Evolutionary conservation across 768 basidiomycete genomes (phyloP).

Genomic region (Lactarius trivialis): DNA sequence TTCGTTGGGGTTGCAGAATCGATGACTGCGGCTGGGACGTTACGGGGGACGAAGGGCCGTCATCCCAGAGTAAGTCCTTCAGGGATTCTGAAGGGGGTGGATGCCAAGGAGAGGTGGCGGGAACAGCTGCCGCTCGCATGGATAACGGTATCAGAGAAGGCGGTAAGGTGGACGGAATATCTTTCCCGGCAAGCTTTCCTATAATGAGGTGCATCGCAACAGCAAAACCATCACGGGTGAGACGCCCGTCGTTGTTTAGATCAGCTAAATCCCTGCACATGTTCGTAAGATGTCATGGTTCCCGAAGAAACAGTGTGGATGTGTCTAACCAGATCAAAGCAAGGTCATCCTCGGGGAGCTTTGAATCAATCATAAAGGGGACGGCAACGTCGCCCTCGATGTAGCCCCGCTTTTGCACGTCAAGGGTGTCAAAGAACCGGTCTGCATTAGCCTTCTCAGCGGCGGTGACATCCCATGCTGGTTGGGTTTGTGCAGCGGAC

Average conservation of each 20-base stretch:
- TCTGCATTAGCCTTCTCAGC: constrained; percentile 76
- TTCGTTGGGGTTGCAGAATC: constrained; percentile 16
- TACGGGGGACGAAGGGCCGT: constrained; percentile 30
- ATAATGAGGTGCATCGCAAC: constrained; percentile 94
- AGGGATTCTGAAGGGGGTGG: constrained; percentile 34
- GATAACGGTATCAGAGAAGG: constrained; percentile 75
- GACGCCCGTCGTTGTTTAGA: constrained; percentile 75
- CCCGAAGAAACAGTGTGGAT: not conserved
- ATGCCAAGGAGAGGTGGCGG: constrained; percentile 35
- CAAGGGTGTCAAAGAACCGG: constrained; percentile 74
- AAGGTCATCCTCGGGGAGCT: constrained; percentile 72
- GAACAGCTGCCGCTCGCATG: constrained; percentile 44
- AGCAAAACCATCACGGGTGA: constrained; percentile 90
- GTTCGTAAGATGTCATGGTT: not conserved
- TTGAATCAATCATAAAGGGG: constrained; percentile 90
- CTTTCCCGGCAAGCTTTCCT: constrained; percentile 71
- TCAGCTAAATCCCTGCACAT: constrained; percentile 84
- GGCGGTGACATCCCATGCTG: constrained; percentile 79
- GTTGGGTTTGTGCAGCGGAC: constrained; percentile 20
- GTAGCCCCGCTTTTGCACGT: constrained; percentile 63
- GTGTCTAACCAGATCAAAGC: constrained; percentile 81
- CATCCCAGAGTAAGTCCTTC: constrained; percentile 43
- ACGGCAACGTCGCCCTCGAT: constrained; percentile 94
- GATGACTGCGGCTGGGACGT: constrained; percentile 37
- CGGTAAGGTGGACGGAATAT: constrained; percentile 68